Percentiles rank a stretch among this genome's conserved stretches.
Evolutionary conservation across 2,329 filamentous ascomycete genomes (phyloP).

Genomic region (Zymoseptoria pseudotritici): DNA sequence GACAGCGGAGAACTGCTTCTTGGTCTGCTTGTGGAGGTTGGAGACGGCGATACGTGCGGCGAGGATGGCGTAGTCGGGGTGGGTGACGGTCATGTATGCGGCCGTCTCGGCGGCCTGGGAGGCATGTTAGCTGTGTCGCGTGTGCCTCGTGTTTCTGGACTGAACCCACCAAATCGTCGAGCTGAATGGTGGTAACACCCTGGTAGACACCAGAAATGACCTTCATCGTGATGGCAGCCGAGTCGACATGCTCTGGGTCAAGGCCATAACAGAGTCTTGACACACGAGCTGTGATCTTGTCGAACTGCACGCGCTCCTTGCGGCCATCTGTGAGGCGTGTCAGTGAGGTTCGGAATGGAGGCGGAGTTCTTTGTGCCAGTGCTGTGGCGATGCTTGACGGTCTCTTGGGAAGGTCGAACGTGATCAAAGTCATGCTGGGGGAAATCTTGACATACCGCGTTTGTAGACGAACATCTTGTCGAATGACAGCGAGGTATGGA

Average conservation of each 20-base stretch:
- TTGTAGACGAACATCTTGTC: conserved; percentile 56
- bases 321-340: conserved; percentile 66
- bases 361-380: conserved; percentile 8
- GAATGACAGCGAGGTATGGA: conserved; percentile 19
- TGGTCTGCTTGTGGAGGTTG: conserved; percentile 99
- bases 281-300: conserved; percentile 99
- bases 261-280: conserved; percentile 96
- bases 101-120: conserved; percentile 90
- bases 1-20: conserved; percentile 98
- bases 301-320: conserved; percentile 99
- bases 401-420: neutral
- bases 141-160: neutral
- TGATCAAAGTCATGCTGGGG: neutral
- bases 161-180: conserved; percentile 82
- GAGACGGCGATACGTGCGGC: conserved; percentile 97
- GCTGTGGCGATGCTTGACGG: conserved; percentile 5
- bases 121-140: conserved; percentile 6
- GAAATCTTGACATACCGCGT: conserved; percentile 42
- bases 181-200: conserved; percentile 90
- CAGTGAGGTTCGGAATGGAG: conserved; percentile 8
- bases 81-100: conserved; percentile 98
- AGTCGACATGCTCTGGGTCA: conserved; percentile 91
- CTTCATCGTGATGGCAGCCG: conserved; percentile 96
- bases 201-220: conserved; percentile 99
- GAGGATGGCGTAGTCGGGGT: conserved; percentile 97